Conservation (phyloP, 345 rosid species). For the Raphanus raphanistrum region DNA sequence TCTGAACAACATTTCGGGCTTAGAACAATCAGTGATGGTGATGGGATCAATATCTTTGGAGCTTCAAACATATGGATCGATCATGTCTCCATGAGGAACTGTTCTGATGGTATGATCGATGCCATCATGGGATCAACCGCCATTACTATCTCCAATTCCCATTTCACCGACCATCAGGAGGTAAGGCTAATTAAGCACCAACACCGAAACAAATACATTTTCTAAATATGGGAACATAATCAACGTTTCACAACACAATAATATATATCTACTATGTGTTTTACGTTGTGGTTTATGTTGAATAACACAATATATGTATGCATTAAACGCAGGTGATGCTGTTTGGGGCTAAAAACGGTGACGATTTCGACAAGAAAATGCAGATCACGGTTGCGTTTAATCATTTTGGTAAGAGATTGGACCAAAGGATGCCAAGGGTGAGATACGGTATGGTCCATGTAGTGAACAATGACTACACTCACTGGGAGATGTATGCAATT, state of each 20-base stretch:
- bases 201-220: background rate
- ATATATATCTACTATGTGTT: background rate
- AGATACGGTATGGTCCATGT: slow-evolving; percentile 68
- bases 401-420: slow-evolving; percentile 59
- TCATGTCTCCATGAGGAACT: slow-evolving; percentile 62
- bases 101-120: slow-evolving; percentile 63
- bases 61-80: slow-evolving; percentile 65
- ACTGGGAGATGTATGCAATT: slow-evolving; percentile 71
- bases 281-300: too few species aligned
- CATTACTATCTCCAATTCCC: slow-evolving; percentile 66
- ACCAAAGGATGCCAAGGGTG: slow-evolving; percentile 49
- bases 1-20: slow-evolving; percentile 56
- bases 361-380: slow-evolving; percentile 51
- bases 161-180: slow-evolving; percentile 64
- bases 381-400: slow-evolving; percentile 71
- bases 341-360: slow-evolving; percentile 55
- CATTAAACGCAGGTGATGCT: slow-evolving; percentile 56
- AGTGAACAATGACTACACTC: slow-evolving; percentile 82
- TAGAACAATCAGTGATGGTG: slow-evolving; percentile 62
- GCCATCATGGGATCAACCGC: slow-evolving; percentile 61
- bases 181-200: slow-evolving; percentile 35
- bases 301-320: background rate
- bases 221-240: background rate
- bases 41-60: slow-evolving; percentile 60
- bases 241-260: background rate